phyloP scores from a whole-genome alignment of 441 rosid species.

The Croton laevigatus region DNA sequence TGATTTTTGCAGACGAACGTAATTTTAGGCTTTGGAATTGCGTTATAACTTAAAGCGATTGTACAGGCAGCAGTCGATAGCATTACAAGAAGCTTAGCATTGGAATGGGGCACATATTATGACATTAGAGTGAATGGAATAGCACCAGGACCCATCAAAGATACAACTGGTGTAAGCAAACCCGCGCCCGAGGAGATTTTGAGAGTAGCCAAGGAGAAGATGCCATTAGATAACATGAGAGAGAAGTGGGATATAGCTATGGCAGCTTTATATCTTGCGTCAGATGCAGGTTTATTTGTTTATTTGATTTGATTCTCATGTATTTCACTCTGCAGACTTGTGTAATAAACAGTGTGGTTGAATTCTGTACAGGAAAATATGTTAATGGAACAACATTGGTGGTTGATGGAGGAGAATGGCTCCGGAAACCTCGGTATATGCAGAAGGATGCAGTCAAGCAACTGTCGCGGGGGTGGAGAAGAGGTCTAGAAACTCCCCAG shows the following conservation, averaged over 20 bases:
- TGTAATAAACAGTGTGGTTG: background rate
- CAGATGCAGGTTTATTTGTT: constrained; percentile 62
- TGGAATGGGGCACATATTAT: constrained; percentile 93
- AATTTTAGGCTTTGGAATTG: too few species aligned
- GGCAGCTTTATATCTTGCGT: constrained; percentile 80
- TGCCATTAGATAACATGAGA: constrained; percentile 58
- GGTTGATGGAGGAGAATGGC: constrained; percentile 81
- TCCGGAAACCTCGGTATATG: constrained; percentile 57
- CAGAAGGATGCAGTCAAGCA: constrained; percentile 67
- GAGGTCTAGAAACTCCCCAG: constrained; percentile 59
- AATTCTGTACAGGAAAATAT: constrained; percentile 50
- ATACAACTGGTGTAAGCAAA: constrained; percentile 82
- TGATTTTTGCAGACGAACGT: background rate
- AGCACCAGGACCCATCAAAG: constrained; percentile 89
- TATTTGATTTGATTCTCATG: background rate
- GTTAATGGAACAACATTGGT: constrained; percentile 70
- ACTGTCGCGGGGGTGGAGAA: constrained; percentile 70
- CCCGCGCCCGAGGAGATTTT: constrained; percentile 69
- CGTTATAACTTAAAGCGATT: background rate
- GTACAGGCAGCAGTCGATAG: constrained; percentile 85
- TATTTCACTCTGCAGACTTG: background rate
- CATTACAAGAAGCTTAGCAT: constrained; percentile 71
- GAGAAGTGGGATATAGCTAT: constrained; percentile 96
- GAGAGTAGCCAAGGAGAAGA: constrained; percentile 33
- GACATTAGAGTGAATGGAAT: constrained; percentile 86